phyloP scores from a whole-genome alignment of 306 rosid genomes.

The Malus domestica region ASM211411v1 NC_041792.1:26009407-26009906 shows the following conservation, averaged over 20 bases:
- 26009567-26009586: constrained; percentile 61
- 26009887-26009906: constrained; percentile 70
- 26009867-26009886: constrained; percentile 64
- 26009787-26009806: constrained; percentile 34
- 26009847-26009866: constrained; percentile 60
- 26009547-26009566: constrained; percentile 31
- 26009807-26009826: constrained; percentile 42
- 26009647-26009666: constrained; percentile 49
- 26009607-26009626: constrained; percentile 45
- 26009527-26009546: constrained; percentile 49
- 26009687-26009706: constrained; percentile 37
- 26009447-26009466: constrained; percentile 30
- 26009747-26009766: constrained; percentile 65
- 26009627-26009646: constrained; percentile 49
- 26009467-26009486: constrained; percentile 43
- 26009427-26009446: constrained; percentile 59
- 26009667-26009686: constrained; percentile 50
- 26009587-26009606: constrained; percentile 44
- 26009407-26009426: constrained; percentile 32
- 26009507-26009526: constrained; percentile 46
- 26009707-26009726: constrained; percentile 32
- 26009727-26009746: constrained; percentile 46
- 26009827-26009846: constrained; percentile 65
- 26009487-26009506: constrained; percentile 38
- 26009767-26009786: constrained; percentile 68